Evolutionary conservation across 306 rosid species (phyloP), one percentile per base, ranked within the genome.

Genomic region (Adenanthera pavonina): DNA sequence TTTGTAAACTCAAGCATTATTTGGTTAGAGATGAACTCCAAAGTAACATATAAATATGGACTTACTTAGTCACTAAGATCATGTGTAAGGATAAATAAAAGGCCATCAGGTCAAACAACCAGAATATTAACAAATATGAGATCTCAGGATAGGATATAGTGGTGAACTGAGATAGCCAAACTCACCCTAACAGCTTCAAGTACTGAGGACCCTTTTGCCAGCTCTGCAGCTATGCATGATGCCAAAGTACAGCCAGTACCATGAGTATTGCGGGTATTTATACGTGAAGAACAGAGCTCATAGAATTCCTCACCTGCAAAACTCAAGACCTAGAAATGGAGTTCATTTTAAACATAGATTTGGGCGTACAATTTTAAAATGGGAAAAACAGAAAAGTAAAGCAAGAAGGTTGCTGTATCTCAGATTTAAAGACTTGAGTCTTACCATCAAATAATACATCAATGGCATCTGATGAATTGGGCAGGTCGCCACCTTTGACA

Each of bases 221-320:
- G 83, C 85, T 95, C 99, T 86, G 99, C 97, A 77, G 99, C 95
- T 19, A 95, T 90, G 85, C 95, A 93, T 73, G 99, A 93, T 64
- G 99, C 99, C 90, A 95, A 81, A 71, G 92, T 91, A 89, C 99
- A 95, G 65, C 97, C 98, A 87, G 99, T 93, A 56, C 98, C 99
- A 75, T 95, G 99, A 70, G 92, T 91, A 80, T 95, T 95, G 83
- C 80, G 83, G 78, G 99, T 88, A 83, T 79, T 88, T 74, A 95
- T 82, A 41, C 94, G 97, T 0, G 89, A 34, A 0, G 90, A 90
- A 60, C 82, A 80, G 80, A 95, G 87, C 81, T 95, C 97, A 49
- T 91, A 83, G 82, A 93, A 87, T 48, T 84, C 82, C 77, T 90
- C 74, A 38, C 99, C 99, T 95, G 89, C 80, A 85, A 86, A 81